Conservation (phyloP, 148 eudicot species). For the Simmondsia chinensis region DNA sequence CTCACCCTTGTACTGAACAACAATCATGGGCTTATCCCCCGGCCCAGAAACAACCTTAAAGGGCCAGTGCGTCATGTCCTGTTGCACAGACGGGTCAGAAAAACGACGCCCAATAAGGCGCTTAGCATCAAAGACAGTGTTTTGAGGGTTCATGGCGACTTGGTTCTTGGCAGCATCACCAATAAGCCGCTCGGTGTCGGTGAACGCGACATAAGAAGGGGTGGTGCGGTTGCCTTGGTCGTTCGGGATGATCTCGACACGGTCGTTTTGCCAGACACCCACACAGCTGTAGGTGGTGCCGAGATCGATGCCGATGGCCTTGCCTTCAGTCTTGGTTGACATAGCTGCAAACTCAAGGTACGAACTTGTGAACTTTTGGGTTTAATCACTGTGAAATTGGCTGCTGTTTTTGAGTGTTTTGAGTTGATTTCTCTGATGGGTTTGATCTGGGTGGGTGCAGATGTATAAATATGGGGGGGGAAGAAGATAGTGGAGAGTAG, state of each 20-base stretch:
- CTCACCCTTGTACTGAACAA: slow-evolving; percentile 10
- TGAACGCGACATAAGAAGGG: slow-evolving; percentile 13
- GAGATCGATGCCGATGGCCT: slow-evolving; percentile 15
- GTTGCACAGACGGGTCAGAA: slow-evolving; percentile 8
- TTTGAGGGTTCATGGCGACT: slow-evolving; percentile 15
- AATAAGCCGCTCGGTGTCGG: slow-evolving; percentile 14
- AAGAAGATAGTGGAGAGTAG: not conserved
- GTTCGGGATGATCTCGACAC: slow-evolving; percentile 18
- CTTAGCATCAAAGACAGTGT: slow-evolving; percentile 16
- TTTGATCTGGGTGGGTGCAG: not conserved
- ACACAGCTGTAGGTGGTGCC: slow-evolving; percentile 20
- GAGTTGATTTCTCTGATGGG: not conserved
- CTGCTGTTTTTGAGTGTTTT: not conserved
- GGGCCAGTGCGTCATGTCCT: slow-evolving; percentile 16
- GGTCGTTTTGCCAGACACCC: slow-evolving; percentile 11
- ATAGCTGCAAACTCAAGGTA: not conserved
- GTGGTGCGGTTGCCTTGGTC: slow-evolving; percentile 19
- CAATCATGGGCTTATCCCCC: slow-evolving; percentile 14
- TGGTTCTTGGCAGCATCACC: slow-evolving; percentile 17
- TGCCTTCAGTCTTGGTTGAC: slow-evolving; percentile 4
- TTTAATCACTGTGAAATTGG: not conserved
- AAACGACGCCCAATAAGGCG: slow-evolving; percentile 16
- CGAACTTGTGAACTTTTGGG: not conserved
- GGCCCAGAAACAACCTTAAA: slow-evolving; percentile 14
- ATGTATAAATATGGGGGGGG: not conserved